phyloP scores from a whole-genome alignment of 208 protist genomes.

The Wallacemonas sp. region DNA sequence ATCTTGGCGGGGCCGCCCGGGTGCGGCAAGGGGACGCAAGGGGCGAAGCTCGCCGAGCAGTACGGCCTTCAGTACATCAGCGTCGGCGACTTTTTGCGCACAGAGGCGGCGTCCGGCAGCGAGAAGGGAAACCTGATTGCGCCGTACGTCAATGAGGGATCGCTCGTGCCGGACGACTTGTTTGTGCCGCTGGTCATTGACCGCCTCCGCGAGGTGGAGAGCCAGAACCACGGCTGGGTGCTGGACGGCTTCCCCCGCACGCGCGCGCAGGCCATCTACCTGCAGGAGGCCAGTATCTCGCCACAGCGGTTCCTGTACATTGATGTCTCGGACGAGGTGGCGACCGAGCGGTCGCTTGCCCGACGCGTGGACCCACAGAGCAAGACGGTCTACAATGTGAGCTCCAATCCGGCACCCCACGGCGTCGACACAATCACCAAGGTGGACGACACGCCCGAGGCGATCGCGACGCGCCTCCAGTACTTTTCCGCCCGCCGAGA shows the following conservation, averaged over 20 bases:
- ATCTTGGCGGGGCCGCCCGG: conserved; percentile 85
- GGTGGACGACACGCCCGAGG: conserved; percentile 39
- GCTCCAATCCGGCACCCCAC: conserved; percentile 17
- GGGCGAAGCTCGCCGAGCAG: conserved; percentile 68
- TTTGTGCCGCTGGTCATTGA: conserved; percentile 73
- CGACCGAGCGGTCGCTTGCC: conserved; percentile 35
- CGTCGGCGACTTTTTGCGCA: conserved; percentile 75
- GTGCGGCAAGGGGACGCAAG: conserved; percentile 93
- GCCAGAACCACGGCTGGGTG: conserved; percentile 64
- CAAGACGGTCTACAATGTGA: conserved; percentile 25
- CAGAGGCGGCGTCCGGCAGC: conserved; percentile 38
- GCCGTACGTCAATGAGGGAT: conserved; percentile 57
- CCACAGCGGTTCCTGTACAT: conserved; percentile 73
- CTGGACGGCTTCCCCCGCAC: conserved; percentile 84
- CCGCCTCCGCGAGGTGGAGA: conserved; percentile 39
- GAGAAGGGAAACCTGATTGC: conserved; percentile 53
- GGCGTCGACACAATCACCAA: conserved; percentile 19
- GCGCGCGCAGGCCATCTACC: conserved; percentile 71
- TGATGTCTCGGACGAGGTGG: conserved; percentile 43
- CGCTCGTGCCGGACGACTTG: conserved; percentile 77
- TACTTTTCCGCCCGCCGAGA: conserved; percentile 50
- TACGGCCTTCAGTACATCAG: conserved; percentile 84
- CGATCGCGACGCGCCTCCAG: conserved; percentile 38
- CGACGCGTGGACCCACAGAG: conserved; percentile 27
- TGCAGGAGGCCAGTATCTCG: conserved; percentile 70